Conservation (phyloP, 2,329 filamentous ascomycete genomes). For the Colletotrichum viniferum region DNA sequence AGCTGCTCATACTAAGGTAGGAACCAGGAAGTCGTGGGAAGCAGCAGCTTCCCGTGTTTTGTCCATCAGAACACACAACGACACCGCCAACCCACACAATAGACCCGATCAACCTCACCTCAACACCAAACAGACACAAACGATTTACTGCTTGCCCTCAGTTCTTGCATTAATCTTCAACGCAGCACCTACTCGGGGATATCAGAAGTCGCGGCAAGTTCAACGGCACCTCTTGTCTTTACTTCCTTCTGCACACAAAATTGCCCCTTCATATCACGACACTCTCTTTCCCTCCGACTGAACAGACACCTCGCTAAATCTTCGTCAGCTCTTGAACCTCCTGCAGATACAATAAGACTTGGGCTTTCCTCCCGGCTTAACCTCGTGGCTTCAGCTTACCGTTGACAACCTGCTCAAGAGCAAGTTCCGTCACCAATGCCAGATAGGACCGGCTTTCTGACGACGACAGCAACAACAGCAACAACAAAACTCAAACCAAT, state of each 20-base stretch:
- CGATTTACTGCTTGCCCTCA: neutral
- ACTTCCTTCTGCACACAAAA: neutral
- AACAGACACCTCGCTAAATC: accelerated
- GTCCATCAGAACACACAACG: neutral
- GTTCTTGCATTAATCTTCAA: too few species aligned
- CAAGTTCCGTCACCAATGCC: accelerated
- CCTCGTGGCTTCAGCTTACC: accelerated
- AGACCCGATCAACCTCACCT: neutral
- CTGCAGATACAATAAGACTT: neutral
- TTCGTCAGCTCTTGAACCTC: neutral
- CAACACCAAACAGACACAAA: neutral
- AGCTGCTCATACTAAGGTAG: neutral
- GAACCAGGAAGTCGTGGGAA: accelerated
- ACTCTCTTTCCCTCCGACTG: accelerated
- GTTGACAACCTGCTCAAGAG: neutral
- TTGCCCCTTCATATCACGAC: neutral
- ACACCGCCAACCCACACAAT: neutral
- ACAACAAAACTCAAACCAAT: neutral
- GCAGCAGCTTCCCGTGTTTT: neutral
- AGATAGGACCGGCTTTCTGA: neutral
- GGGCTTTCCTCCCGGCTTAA: neutral
- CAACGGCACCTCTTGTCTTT: too few species aligned
- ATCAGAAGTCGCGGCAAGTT: neutral
- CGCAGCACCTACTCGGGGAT: neutral
- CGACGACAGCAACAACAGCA: accelerated